Evolutionary conservation across 2,329 filamentous ascomycete species (phyloP).

Genomic region (Pseudogymnoascus sp.): DNA sequence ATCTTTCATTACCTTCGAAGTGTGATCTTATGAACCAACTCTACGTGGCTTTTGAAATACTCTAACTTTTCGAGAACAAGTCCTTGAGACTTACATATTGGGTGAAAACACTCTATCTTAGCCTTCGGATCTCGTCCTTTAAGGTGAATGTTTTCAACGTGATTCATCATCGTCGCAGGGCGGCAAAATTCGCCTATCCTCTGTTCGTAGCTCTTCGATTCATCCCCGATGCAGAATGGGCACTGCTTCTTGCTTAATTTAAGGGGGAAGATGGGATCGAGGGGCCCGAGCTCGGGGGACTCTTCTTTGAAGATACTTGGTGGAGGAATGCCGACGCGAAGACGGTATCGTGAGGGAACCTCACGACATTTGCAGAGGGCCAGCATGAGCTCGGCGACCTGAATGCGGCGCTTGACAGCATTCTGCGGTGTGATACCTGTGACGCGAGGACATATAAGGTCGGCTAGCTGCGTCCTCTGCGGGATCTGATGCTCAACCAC

Average conservation of each 20-base stretch:
- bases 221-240: conserved; percentile 8
- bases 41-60: too few relatives aligned
- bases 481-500: conserved; percentile 18
- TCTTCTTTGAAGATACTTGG: background rate
- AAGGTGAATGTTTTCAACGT: too few relatives aligned
- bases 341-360: background rate
- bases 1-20: too few relatives aligned
- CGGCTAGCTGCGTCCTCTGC: conserved; percentile 13
- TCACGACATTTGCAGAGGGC: conserved; percentile 11
- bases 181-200: too few relatives aligned
- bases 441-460: conserved; percentile 14
- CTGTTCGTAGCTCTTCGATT: too few relatives aligned
- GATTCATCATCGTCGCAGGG: too few relatives aligned
- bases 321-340: too few relatives aligned
- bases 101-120: too few relatives aligned
- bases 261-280: conserved; percentile 13
- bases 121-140: too few relatives aligned
- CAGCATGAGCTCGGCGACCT: conserved; percentile 11
- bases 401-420: conserved; percentile 14
- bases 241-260: conserved; percentile 16
- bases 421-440: conserved; percentile 13
- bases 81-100: too few relatives aligned
- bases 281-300: conserved; percentile 10
- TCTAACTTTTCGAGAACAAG: too few relatives aligned
- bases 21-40: too few relatives aligned